A percentile compares a stretch with the other conserved stretches of the same genome.
These are phyloP conservation scores for Lavandula angustifolia DNA, from an alignment of 257 asterid genomes.

Conservation along the genomic window DNA sequence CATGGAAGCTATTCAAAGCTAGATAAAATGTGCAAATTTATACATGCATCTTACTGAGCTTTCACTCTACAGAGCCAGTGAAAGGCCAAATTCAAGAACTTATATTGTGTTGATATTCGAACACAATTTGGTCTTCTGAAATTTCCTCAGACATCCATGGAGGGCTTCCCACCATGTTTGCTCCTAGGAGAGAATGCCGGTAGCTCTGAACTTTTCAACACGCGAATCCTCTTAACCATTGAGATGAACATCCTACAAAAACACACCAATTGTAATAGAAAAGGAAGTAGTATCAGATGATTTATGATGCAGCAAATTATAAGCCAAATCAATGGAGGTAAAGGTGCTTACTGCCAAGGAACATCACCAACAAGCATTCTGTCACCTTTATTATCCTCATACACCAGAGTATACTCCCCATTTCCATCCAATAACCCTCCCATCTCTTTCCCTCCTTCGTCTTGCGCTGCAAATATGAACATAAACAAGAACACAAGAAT, in stretches of 20 bases:
- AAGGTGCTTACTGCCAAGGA: slow-evolving; percentile 93
- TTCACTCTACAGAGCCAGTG: too few relatives aligned
- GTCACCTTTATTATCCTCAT: slow-evolving; percentile 98
- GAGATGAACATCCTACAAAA: slow-evolving; percentile 77
- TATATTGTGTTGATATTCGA: too few relatives aligned
- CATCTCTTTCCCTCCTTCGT: slow-evolving; percentile 47
- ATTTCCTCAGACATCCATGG: too few relatives aligned
- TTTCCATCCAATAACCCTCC: slow-evolving; percentile 76
- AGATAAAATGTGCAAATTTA: too few relatives aligned
- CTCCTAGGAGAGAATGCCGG: slow-evolving; percentile 61
- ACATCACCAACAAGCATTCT: slow-evolving; percentile 99
- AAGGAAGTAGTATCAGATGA: neutral
- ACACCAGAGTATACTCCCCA: slow-evolving; percentile 92
- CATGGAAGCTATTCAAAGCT: too few relatives aligned
- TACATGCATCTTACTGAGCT: too few relatives aligned
- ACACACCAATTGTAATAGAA: neutral
- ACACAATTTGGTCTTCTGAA: too few relatives aligned
- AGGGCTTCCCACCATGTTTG: too few relatives aligned
- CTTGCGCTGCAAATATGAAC: slow-evolving; percentile 6
- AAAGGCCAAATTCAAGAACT: too few relatives aligned
- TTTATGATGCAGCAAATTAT: slow-evolving; percentile 10
- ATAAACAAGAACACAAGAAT: slow-evolving; percentile 9
- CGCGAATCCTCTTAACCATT: slow-evolving; percentile 84
- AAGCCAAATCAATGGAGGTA: slow-evolving; percentile 17
- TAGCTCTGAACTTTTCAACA: slow-evolving; percentile 79